A percentile compares a stretch with the other conserved stretches of the same genome.
Conservation (phyloP, 805 yeast species). For the Metschnikowia kofuensis region DNA sequence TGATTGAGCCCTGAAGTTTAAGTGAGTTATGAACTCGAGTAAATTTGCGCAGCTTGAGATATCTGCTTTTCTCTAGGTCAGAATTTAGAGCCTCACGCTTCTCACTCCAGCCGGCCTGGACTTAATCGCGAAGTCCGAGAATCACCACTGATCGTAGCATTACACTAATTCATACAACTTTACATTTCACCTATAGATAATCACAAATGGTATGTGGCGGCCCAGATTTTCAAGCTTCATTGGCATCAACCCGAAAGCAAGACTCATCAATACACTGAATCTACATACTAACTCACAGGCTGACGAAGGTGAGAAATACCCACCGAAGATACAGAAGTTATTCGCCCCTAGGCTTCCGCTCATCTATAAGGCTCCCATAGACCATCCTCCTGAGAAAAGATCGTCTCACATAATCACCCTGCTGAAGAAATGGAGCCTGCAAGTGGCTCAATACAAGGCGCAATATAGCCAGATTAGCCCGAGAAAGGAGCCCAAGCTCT, state of each 20-base stretch:
- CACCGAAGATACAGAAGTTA: constrained; percentile 45
- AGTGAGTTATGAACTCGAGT: no score
- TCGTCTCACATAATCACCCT: constrained; percentile 48
- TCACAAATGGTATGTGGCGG: not conserved
- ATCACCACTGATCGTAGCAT: no score
- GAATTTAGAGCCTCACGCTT: no score
- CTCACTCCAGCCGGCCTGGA: no score
- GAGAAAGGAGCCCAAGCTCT: not conserved
- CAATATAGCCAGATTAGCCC: constrained; percentile 14
- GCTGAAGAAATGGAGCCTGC: constrained; percentile 31
- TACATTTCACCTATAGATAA: no score
- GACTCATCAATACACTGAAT: no score
- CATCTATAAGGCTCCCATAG: constrained; percentile 47
- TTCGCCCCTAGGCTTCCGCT: constrained; percentile 59
- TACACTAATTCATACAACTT: no score
- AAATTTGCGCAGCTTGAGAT: no score
- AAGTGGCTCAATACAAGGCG: constrained; percentile 26
- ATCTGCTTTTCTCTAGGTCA: no score
- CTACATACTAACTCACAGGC: constrained; percentile 15
- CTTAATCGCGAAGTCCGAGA: no score
- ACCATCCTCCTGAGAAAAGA: constrained; percentile 47
- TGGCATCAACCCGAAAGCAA: no score
- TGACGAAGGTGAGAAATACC: constrained; percentile 29
- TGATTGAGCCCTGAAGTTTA: no score
- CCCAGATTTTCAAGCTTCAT: not conserved